phyloP scores from a whole-genome alignment of 2,329 filamentous ascomycete species.

The Pseudomassariella vexata region DNA sequence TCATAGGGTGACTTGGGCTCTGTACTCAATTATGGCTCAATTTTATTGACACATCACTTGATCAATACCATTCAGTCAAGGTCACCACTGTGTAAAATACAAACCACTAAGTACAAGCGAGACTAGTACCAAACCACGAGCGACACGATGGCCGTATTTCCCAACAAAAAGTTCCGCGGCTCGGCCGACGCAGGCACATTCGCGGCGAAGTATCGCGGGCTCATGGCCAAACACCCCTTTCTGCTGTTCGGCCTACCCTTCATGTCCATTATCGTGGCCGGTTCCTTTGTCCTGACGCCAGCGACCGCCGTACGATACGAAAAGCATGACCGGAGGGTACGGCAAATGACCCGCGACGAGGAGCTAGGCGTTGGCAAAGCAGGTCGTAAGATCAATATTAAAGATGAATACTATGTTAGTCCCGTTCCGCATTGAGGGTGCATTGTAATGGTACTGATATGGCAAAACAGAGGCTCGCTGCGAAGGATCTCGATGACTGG shows the following conservation, averaged over 20 bases:
- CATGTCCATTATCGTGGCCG: slow-evolving; percentile 80
- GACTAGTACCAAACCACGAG: neutral
- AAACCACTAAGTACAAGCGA: no score
- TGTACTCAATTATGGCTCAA: no score
- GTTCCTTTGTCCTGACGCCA: slow-evolving; percentile 90
- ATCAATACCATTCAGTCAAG: no score
- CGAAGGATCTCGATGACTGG: slow-evolving; percentile 92
- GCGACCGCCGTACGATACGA: slow-evolving; percentile 93
- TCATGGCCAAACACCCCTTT: slow-evolving; percentile 77
- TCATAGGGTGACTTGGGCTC: no score
- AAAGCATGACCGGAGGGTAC: slow-evolving; percentile 82
- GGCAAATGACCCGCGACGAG: slow-evolving; percentile 79
- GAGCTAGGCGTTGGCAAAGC: slow-evolving; percentile 73
- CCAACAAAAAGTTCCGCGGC: slow-evolving; percentile 64
- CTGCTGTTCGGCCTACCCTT: slow-evolving; percentile 92
- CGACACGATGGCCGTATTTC: slow-evolving; percentile 54
- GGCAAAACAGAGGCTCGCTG: slow-evolving; percentile 71
- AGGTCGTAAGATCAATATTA: slow-evolving; percentile 68
- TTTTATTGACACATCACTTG: no score
- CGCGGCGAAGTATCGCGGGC: slow-evolving; percentile 69
- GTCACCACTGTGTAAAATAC: no score
- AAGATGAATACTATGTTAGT: slow-evolving; percentile 82
- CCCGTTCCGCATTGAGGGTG: no score
- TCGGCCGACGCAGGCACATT: slow-evolving; percentile 61
- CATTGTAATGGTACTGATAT: no score